Evolutionary conservation across 2,329 filamentous ascomycete genomes (phyloP).

Genomic region (Exophiala xenobiotica): DNA sequence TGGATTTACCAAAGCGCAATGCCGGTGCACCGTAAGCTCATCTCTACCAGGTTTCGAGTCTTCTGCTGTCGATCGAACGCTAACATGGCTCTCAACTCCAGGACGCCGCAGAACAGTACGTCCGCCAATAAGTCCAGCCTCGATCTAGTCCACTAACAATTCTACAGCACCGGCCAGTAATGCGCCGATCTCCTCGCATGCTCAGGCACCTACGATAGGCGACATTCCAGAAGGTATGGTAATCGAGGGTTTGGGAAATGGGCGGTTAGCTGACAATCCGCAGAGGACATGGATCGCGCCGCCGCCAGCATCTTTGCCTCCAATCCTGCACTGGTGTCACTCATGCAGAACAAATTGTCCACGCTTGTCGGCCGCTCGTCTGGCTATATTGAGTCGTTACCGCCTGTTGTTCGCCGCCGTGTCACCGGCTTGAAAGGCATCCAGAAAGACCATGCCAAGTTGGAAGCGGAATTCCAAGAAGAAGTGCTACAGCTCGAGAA

Average conservation of each 20-base stretch:
- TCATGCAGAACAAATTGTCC: constrained; percentile 97
- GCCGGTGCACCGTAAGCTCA: constrained; percentile 18
- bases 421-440: constrained; percentile 95
- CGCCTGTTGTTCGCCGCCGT: constrained; percentile 82
- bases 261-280: constrained; percentile 26
- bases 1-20: no score
- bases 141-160: constrained; percentile 12
- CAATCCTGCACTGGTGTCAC: constrained; percentile 89
- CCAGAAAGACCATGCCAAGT: constrained; percentile 97
- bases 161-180: constrained; percentile 68
- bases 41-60: neutral
- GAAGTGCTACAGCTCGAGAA: constrained; percentile 98
- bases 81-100: constrained; percentile 46
- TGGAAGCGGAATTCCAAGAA: constrained; percentile 97
- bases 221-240: constrained; percentile 91
- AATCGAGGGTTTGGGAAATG: constrained; percentile 11
- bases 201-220: constrained; percentile 87
- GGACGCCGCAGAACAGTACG: constrained; percentile 91
- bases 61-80: constrained; percentile 2
- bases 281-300: constrained; percentile 88
- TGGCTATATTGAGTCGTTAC: constrained; percentile 96
- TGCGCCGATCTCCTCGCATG: constrained; percentile 95
- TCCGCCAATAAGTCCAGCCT: neutral
- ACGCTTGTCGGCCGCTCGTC: constrained; percentile 92
- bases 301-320: constrained; percentile 92